Evolutionary conservation across 306 rosid genomes (phyloP).

Genomic region (Pterocarpus macrocarpus): DNA sequence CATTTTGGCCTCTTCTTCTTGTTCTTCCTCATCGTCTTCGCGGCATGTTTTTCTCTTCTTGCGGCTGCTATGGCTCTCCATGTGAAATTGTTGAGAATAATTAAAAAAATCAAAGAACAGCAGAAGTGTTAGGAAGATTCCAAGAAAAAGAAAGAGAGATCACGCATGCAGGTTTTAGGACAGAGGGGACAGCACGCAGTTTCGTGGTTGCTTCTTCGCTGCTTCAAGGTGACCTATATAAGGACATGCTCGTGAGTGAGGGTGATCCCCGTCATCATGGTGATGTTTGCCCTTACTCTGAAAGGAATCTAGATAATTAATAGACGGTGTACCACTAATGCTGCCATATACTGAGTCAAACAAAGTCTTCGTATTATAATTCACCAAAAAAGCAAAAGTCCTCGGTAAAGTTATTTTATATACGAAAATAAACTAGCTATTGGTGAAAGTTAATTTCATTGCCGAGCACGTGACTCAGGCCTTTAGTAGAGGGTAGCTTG

Average conservation of each 20-base stretch:
- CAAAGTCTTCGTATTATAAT: background rate
- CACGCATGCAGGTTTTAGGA: background rate
- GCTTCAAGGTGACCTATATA: conserved; percentile 28
- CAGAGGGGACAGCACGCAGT: conserved; percentile 28
- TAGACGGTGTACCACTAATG: background rate
- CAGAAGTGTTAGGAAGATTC: background rate
- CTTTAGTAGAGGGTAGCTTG: no score
- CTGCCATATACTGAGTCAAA: conserved; percentile 9
- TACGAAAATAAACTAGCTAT: no score
- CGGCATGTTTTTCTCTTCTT: conserved; percentile 58
- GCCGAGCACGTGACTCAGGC: no score
- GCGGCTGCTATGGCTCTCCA: conserved; percentile 34
- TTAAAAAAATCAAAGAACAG: background rate
- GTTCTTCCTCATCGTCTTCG: conserved; percentile 42
- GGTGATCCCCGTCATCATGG: conserved; percentile 6
- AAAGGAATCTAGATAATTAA: conserved; percentile 40
- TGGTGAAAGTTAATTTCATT: no score
- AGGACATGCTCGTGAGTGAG: background rate
- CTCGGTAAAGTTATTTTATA: no score
- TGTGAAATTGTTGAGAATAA: background rate
- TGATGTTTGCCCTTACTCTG: background rate
- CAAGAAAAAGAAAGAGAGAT: background rate
- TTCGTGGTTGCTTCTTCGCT: conserved; percentile 55
- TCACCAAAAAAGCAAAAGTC: no score
- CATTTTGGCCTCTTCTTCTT: conserved; percentile 62